These are phyloP conservation scores for Blastobotrys illinoisensis DNA, from an alignment of 1,139 yeast species.

Conservation along the genomic window DNA sequence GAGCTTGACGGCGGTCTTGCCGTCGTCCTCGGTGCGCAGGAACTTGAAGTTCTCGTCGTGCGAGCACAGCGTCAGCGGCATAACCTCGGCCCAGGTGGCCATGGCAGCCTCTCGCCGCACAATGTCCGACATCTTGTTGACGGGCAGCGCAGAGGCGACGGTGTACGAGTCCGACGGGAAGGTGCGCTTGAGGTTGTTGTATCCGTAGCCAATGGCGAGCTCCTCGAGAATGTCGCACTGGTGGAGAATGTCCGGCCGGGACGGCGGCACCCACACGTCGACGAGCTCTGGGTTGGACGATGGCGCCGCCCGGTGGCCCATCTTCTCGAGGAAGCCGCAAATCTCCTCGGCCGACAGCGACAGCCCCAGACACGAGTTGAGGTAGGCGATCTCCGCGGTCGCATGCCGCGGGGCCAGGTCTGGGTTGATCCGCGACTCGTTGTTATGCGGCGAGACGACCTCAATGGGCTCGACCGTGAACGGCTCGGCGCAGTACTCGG, in stretches of 20 bases:
- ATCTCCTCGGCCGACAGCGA: constrained; percentile 65
- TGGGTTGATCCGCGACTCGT: constrained; percentile 73
- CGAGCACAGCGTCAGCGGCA: constrained; percentile 92
- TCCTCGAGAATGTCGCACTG: constrained; percentile 99
- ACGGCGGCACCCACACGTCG: constrained; percentile 78
- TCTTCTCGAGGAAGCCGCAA: constrained; percentile 60
- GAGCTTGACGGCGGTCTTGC: constrained; percentile 72
- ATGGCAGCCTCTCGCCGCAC: constrained; percentile 87
- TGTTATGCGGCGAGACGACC: constrained; percentile 78
- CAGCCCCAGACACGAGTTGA: constrained; percentile 88
- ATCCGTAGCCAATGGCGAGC: constrained; percentile 95
- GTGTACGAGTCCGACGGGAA: constrained; percentile 76
- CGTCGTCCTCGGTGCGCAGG: constrained; percentile 71
- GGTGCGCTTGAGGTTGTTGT: constrained; percentile 77
- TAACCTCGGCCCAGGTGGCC: constrained; percentile 92
- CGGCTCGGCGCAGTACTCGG: constrained; percentile 65
- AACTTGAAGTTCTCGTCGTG: constrained; percentile 94
- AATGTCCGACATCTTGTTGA: constrained; percentile 87
- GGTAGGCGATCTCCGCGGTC: constrained; percentile 74
- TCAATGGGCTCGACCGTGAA: constrained; percentile 79
- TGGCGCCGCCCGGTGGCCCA: constrained; percentile 70
- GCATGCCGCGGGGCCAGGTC: constrained; percentile 60
- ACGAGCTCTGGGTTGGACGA: constrained; percentile 48
- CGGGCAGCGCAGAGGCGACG: constrained; percentile 82
- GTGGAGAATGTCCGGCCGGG: constrained; percentile 93